Conservation (phyloP, 257 asterid species). For the Plantago major region DNA sequence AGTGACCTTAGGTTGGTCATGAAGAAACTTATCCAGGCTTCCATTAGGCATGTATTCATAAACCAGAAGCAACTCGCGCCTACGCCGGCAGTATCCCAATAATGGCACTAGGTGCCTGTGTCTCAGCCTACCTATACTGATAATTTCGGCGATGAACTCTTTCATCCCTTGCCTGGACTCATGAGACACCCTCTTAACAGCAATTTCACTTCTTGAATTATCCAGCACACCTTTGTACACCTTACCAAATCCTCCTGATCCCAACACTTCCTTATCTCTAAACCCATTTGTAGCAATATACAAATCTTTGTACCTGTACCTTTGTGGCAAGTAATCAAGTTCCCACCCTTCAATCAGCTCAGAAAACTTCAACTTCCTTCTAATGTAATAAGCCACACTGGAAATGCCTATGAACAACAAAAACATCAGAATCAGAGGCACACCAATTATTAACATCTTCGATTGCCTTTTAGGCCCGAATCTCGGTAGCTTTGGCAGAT, state of each 20-base stretch:
- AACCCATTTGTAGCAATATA: constrained; percentile 56
- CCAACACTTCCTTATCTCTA: constrained; percentile 41
- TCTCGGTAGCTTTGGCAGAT: constrained; percentile 51
- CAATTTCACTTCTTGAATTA: constrained; percentile 31
- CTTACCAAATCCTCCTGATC: constrained; percentile 62
- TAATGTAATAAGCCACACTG: constrained; percentile 18
- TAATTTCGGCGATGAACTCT: constrained; percentile 66
- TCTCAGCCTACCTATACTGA: constrained; percentile 57
- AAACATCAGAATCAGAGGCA: constrained; percentile 28
- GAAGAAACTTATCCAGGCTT: constrained; percentile 50
- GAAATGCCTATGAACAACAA: not conserved
- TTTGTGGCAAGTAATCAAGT: constrained; percentile 44
- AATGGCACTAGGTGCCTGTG: constrained; percentile 60
- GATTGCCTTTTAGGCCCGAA: constrained; percentile 32
- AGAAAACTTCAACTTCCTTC: constrained; percentile 37
- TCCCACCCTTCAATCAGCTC: constrained; percentile 71
- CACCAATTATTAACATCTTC: constrained; percentile 26
- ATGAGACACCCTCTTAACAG: constrained; percentile 58
- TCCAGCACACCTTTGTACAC: constrained; percentile 56
- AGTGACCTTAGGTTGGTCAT: constrained; percentile 25
- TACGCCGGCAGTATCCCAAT: constrained; percentile 57
- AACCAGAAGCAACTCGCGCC: constrained; percentile 50
- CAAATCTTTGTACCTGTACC: constrained; percentile 56
- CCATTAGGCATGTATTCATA: constrained; percentile 74
- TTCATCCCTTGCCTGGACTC: constrained; percentile 64